Percentiles rank a stretch among this genome's conserved stretches.
Evolutionary conservation across 257 asterid species (phyloP).

Genomic region (Lithospermum erythrorhizon): DNA sequence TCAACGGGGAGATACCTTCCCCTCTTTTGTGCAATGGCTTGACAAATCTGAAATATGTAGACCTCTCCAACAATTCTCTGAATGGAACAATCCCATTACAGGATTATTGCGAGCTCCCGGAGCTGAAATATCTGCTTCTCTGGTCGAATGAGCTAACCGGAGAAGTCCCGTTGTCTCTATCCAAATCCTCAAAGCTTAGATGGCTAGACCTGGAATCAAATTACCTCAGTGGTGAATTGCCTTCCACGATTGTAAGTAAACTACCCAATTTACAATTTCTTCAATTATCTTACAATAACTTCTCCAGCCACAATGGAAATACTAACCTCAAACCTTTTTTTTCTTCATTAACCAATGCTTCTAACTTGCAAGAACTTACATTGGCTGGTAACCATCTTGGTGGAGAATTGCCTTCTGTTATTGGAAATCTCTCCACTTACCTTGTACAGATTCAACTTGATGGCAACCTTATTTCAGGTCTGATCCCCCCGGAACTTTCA

Average conservation of each 20-base stretch:
- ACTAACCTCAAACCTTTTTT: constrained; percentile 54
- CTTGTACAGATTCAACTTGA: constrained; percentile 55
- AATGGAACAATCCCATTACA: constrained; percentile 44
- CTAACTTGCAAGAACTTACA: constrained; percentile 62
- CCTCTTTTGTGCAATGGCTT: constrained; percentile 50
- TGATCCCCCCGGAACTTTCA: constrained; percentile 50
- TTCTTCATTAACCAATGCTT: constrained; percentile 33
- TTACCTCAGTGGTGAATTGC: constrained; percentile 51
- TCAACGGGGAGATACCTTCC: constrained; percentile 46
- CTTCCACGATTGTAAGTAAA: constrained; percentile 28
- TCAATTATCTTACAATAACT: constrained; percentile 51
- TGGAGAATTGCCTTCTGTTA: constrained; percentile 65
- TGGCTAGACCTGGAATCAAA: constrained; percentile 75
- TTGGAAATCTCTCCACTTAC: constrained; percentile 42
- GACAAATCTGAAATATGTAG: constrained; percentile 40
- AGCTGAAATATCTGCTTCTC: constrained; percentile 53
- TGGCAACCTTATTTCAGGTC: constrained; percentile 46
- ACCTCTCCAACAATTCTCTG: constrained; percentile 73
- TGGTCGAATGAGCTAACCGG: constrained; percentile 69
- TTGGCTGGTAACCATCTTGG: constrained; percentile 57
- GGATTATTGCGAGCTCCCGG: constrained; percentile 32
- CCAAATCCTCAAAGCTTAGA: constrained; percentile 51
- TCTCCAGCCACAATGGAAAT: constrained; percentile 46
- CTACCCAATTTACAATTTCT: constrained; percentile 49
- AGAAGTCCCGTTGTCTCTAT: constrained; percentile 41